Conservation (phyloP, 768 basidiomycete species). For the Boletus subcaerulescens region DNA sequence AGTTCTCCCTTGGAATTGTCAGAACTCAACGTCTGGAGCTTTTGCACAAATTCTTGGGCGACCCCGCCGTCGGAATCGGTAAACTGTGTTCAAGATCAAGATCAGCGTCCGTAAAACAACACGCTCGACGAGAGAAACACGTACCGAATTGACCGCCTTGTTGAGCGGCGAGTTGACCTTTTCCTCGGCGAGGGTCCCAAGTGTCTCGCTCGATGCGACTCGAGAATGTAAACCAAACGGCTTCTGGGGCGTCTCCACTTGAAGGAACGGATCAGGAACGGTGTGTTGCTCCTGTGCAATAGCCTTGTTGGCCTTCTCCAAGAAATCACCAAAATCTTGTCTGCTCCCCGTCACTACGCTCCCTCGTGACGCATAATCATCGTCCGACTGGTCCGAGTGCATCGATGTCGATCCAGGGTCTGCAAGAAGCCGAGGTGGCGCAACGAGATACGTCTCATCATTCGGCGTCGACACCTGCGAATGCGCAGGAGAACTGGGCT, state of each 20-base stretch:
- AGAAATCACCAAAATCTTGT: conserved; percentile 70
- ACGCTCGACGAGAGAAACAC: conserved; percentile 12
- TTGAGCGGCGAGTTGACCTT: conserved; percentile 89
- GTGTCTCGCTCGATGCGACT: conserved; percentile 84
- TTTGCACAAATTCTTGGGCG: conserved; percentile 84
- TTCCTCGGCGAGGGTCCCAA: conserved; percentile 87
- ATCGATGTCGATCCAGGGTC: conserved; percentile 23
- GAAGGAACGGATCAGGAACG: conserved; percentile 82
- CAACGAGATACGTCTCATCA: conserved; percentile 39
- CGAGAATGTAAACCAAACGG: conserved; percentile 84
- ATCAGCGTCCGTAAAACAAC: background rate
- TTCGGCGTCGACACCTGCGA: conserved; percentile 58
- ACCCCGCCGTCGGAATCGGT: conserved; percentile 94
- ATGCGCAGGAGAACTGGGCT: conserved; percentile 57
- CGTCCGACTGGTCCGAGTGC: conserved; percentile 56
- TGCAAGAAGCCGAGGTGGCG: conserved; percentile 33
- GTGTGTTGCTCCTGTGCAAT: conserved; percentile 79
- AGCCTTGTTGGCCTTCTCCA: conserved; percentile 79
- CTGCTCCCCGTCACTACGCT: conserved; percentile 25
- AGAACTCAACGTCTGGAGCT: conserved; percentile 69
- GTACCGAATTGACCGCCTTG: conserved; percentile 86
- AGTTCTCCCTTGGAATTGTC: conserved; percentile 90
- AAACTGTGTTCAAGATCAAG: conserved; percentile 49
- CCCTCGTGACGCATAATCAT: conserved; percentile 51
- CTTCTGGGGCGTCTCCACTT: conserved; percentile 56